Evolutionary conservation across 202 grass and related monocot species (phyloP).

Genomic region (Miscanthus sacchariflorus): DNA sequence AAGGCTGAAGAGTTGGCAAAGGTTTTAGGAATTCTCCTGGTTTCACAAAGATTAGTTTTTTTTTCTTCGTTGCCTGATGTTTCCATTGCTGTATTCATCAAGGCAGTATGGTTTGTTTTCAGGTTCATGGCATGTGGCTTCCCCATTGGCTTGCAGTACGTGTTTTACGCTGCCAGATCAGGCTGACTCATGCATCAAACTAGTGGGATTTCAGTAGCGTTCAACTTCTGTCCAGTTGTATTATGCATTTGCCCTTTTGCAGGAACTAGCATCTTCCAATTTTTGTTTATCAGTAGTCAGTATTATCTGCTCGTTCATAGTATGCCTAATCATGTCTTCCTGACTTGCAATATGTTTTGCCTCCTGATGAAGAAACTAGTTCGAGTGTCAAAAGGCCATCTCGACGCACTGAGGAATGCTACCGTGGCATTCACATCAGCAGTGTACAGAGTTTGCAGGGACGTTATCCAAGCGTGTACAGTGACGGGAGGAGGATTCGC

Average conservation of each 20-base stretch:
- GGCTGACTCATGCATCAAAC: neutral
- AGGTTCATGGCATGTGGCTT: conserved; percentile 65
- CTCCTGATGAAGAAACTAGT: conserved; percentile 13
- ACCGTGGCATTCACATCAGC: neutral
- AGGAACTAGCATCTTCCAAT: conserved; percentile 53
- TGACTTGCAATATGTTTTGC: neutral
- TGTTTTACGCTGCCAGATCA: conserved; percentile 49
- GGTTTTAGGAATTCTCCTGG: conserved; percentile 14
- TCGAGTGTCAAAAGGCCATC: conserved; percentile 34
- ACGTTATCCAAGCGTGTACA: conserved; percentile 34
- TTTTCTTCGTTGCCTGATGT: neutral
- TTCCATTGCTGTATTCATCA: neutral
- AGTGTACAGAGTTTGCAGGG: conserved; percentile 47
- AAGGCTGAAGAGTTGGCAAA: conserved; percentile 48
- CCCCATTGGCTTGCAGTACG: conserved; percentile 58
- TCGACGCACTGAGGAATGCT: conserved; percentile 19
- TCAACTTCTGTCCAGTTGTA: neutral
- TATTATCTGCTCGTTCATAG: neutral
- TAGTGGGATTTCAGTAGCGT: neutral
- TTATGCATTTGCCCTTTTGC: conserved; percentile 36
- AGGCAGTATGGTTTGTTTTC: conserved; percentile 12
- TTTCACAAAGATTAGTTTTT: neutral
- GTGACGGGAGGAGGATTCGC: conserved; percentile 28
- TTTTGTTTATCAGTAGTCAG: neutral
- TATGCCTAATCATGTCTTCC: neutral